A percentile compares a stretch with the other conserved stretches of the same genome.
Evolutionary conservation across 2,329 filamentous ascomycete genomes (phyloP).

Genomic region (Nectriaceae sp.): DNA sequence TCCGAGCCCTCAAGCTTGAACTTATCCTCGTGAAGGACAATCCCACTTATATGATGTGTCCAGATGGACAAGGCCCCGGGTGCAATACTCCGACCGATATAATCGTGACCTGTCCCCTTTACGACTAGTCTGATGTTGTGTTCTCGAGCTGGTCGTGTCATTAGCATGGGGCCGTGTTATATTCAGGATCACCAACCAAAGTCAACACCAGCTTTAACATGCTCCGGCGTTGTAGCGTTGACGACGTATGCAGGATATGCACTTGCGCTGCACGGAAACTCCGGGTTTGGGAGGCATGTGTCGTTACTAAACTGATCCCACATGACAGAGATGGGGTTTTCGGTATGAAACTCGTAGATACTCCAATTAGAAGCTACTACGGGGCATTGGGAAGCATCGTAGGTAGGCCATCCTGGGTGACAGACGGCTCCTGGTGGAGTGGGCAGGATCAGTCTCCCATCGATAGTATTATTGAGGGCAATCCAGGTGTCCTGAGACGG

Average conservation of each 20-base stretch:
- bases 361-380: conserved; percentile 25
- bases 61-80: conserved; percentile 56
- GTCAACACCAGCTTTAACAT: conserved; percentile 38
- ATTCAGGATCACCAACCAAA: conserved; percentile 49
- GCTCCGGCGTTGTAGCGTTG: conserved; percentile 34
- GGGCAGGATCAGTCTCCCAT: conserved; percentile 44
- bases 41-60: conserved; percentile 49
- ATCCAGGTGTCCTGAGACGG: conserved; percentile 48
- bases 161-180: not conserved
- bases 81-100: conserved; percentile 46
- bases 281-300: conserved; percentile 48
- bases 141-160: conserved; percentile 43
- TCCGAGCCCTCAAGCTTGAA: conserved; percentile 46
- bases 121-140: conserved; percentile 45
- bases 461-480: conserved; percentile 45
- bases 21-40: conserved; percentile 38
- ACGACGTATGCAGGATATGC: conserved; percentile 41
- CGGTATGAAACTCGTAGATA: conserved; percentile 29
- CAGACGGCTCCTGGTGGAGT: conserved; percentile 38
- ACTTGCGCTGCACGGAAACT: conserved; percentile 33
- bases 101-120: conserved; percentile 46
- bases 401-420: conserved; percentile 27
- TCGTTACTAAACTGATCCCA: conserved; percentile 50
- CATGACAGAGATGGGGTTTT: conserved; percentile 34
- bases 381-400: conserved; percentile 32